Conservation (phyloP, 768 basidiomycete genomes). For the Mrakia gelida region DNA sequence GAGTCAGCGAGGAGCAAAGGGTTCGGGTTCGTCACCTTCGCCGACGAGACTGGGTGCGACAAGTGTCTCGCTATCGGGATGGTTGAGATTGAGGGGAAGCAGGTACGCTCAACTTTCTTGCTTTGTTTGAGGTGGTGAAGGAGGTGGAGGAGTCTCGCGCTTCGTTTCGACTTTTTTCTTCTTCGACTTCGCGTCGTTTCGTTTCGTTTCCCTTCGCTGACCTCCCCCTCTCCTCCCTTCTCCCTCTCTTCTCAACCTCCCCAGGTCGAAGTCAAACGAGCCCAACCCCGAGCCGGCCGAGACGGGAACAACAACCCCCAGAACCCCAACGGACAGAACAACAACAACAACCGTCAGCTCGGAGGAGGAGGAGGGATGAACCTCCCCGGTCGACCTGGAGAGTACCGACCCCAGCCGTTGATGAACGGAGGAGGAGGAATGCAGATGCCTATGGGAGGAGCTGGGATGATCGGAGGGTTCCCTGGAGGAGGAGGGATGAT, state of each 20-base stretch:
- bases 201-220: background rate
- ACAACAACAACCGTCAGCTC: background rate
- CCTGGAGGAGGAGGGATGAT: background rate
- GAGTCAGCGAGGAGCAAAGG: slow-evolving; percentile 86
- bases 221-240: slow-evolving; percentile 2
- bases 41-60: slow-evolving; percentile 71
- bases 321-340: background rate
- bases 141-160: background rate
- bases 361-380: background rate
- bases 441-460: slow-evolving; percentile 27
- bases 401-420: background rate
- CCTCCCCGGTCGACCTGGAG: background rate
- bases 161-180: too few species aligned
- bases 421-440: slow-evolving; percentile 12
- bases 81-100: slow-evolving; percentile 88
- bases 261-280: slow-evolving; percentile 95
- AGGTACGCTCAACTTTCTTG: slow-evolving; percentile 54
- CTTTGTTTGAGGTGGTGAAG: too few species aligned
- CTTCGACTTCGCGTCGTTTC: background rate
- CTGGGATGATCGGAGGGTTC: background rate
- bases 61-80: slow-evolving; percentile 83
- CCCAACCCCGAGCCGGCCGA: slow-evolving; percentile 65
- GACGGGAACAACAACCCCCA: slow-evolving; percentile 33
- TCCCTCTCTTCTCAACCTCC: background rate
- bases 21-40: slow-evolving; percentile 94